Conservation (phyloP, 495 filamentous ascomycete species). For the Aspergillus sparsus region DNA sequence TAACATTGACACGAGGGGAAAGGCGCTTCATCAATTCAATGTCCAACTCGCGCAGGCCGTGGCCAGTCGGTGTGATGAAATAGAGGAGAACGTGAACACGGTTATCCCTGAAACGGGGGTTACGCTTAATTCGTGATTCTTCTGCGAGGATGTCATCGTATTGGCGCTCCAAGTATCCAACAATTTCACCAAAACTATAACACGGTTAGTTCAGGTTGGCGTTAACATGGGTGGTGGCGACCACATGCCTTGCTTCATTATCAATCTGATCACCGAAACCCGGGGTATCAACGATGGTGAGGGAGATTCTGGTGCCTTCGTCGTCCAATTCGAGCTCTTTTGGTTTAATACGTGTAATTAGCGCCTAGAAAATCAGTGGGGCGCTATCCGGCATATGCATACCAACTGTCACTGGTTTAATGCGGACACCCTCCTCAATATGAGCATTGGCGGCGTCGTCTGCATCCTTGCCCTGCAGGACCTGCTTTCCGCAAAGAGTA, state of each 20-base stretch:
- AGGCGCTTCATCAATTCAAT: slow-evolving; percentile 99
- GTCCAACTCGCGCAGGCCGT: slow-evolving; percentile 96
- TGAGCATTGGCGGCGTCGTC: slow-evolving; percentile 89
- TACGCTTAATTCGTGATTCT: slow-evolving; percentile 99
- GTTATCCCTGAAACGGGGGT: slow-evolving; percentile 98
- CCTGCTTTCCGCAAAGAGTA: slow-evolving; percentile 94
- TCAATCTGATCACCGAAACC: slow-evolving; percentile 99
- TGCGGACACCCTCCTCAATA: slow-evolving; percentile 93
- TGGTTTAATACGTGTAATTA: not conserved
- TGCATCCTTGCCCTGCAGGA: slow-evolving; percentile 82
- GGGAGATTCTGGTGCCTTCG: slow-evolving; percentile 94
- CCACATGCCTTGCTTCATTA: slow-evolving; percentile 88
- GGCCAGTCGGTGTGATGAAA: slow-evolving; percentile 98
- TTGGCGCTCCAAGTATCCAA: slow-evolving; percentile 96
- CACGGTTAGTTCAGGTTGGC: slow-evolving; percentile 30
- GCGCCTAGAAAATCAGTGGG: slow-evolving; percentile 1
- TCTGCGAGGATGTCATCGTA: slow-evolving; percentile 99
- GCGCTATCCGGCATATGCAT: slow-evolving; percentile 38
- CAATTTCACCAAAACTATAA: slow-evolving; percentile 88
- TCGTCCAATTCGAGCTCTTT: slow-evolving; percentile 96
- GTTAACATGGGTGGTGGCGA: slow-evolving; percentile 9
- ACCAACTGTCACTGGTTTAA: slow-evolving; percentile 98
- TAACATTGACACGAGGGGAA: slow-evolving; percentile 96
- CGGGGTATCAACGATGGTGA: slow-evolving; percentile 98
- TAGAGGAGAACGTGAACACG: slow-evolving; percentile 97